Conservation (phyloP, 192 early-diverging fungal species). For the Coemansia sp. region DNA sequence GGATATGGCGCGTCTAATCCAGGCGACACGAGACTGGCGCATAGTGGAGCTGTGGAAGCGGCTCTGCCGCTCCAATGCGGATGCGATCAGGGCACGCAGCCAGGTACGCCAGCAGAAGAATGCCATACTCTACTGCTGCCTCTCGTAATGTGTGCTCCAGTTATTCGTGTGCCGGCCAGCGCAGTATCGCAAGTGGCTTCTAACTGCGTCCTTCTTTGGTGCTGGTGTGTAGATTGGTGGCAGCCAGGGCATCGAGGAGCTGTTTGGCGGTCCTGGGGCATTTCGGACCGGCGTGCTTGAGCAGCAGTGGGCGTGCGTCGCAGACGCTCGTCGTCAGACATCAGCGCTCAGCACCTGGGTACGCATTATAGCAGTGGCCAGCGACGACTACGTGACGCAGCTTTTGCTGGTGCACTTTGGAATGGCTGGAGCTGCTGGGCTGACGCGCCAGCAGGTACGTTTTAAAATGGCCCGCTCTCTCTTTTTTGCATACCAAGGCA, state of each 20-base stretch:
- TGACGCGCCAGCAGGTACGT: constrained; percentile 16
- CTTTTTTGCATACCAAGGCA: not conserved
- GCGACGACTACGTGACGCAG: constrained; percentile 9
- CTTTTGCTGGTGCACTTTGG: constrained; percentile 20
- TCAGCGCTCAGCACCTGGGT: constrained; percentile 16
- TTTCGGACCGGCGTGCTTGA: not conserved
- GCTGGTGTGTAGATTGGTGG: not conserved
- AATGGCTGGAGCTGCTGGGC: not conserved
- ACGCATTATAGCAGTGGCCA: constrained; percentile 10
- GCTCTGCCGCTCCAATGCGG: constrained; percentile 10
- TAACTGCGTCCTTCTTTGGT: constrained; percentile 4
- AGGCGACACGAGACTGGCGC: constrained; percentile 20
- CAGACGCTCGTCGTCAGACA: not conserved
- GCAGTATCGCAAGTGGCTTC: not conserved
- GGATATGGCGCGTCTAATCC: constrained; percentile 28
- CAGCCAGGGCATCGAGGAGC: not conserved
- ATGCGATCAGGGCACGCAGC: not conserved
- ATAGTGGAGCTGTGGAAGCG: constrained; percentile 29
- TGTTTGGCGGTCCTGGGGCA: constrained; percentile 13
- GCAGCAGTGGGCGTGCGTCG: constrained; percentile 24
- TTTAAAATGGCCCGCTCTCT: not conserved
- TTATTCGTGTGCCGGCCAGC: constrained; percentile 5
- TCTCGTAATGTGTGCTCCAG: not conserved
- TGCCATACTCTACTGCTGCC: not conserved
- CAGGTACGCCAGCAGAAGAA: constrained; percentile 6